Evolutionary conservation across 1,139 yeast species (phyloP).

Genomic region (Entelexis sorbosivorans): DNA sequence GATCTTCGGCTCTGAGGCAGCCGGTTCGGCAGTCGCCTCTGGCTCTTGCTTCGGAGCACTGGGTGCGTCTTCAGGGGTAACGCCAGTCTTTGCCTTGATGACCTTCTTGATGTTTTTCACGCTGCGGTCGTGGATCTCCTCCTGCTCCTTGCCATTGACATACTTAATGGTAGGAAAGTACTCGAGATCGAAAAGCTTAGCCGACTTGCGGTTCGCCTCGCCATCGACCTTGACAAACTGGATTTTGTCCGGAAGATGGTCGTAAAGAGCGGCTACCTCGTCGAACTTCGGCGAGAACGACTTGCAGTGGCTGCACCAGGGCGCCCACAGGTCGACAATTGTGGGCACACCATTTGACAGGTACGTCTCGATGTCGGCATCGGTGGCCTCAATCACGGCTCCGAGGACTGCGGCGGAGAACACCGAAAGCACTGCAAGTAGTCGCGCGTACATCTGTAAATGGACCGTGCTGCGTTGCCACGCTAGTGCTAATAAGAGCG

Average conservation of each 20-base stretch:
- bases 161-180: constrained; percentile 59
- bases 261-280: constrained; percentile 45
- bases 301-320: constrained; percentile 78
- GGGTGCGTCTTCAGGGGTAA: constrained; percentile 11
- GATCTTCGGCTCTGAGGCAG: background rate
- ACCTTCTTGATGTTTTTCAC: constrained; percentile 21
- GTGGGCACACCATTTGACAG: constrained; percentile 49
- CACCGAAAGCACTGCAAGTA: background rate
- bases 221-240: constrained; percentile 50
- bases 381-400: constrained; percentile 34
- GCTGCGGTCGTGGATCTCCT: constrained; percentile 21
- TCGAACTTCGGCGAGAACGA: constrained; percentile 56
- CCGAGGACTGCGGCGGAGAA: background rate
- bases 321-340: constrained; percentile 64
- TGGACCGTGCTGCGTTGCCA: no score
- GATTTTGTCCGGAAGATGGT: constrained; percentile 35
- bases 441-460: background rate
- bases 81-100: constrained; percentile 25
- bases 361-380: constrained; percentile 46
- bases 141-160: constrained; percentile 38
- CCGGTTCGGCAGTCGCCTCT: background rate
- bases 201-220: constrained; percentile 47
- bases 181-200: constrained; percentile 44
- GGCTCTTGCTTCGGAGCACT: background rate
- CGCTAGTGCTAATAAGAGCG: background rate